These are phyloP conservation scores for Suhomyces atakaporum DNA, from an alignment of 1,139 yeast genomes.

Conservation along the genomic window DNA sequence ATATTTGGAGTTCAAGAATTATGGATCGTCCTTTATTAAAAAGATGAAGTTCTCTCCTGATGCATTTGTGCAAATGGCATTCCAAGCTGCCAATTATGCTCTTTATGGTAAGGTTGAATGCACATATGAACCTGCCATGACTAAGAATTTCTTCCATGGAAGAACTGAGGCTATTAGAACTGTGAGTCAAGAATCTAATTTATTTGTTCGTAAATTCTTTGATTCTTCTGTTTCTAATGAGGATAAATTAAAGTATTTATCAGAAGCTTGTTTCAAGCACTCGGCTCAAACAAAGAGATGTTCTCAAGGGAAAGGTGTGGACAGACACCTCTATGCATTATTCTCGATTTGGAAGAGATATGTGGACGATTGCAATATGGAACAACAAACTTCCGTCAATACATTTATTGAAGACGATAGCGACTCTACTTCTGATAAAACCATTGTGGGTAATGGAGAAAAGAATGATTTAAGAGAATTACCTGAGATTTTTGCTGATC, in stretches of 20 bases:
- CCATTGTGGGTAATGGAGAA: constrained; percentile 18
- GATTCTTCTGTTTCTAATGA: constrained; percentile 61
- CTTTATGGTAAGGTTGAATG: constrained; percentile 91
- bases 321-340: constrained; percentile 84
- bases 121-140: constrained; percentile 96
- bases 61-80: constrained; percentile 92
- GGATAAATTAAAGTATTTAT: constrained; percentile 62
- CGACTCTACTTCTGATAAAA: constrained; percentile 22
- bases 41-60: constrained; percentile 90
- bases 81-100: constrained; percentile 91
- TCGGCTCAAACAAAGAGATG: constrained; percentile 67
- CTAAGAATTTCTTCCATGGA: constrained; percentile 82
- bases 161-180: constrained; percentile 91
- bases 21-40: constrained; percentile 79
- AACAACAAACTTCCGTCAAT: constrained; percentile 17
- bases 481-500: constrained; percentile 67
- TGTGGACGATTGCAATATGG: constrained; percentile 32
- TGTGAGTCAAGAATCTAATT: constrained; percentile 77
- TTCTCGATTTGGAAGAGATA: constrained; percentile 88
- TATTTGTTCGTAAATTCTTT: constrained; percentile 82
- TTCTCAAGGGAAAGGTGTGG: constrained; percentile 81
- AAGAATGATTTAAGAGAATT: constrained; percentile 27
- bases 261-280: constrained; percentile 72
- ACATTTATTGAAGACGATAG: constrained; percentile 22
- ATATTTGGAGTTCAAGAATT: constrained; percentile 72